A percentile compares a stretch with the other conserved stretches of the same genome.
Evolutionary conservation across 768 basidiomycete genomes (phyloP).

Genomic region (Suillus clintonianus): DNA sequence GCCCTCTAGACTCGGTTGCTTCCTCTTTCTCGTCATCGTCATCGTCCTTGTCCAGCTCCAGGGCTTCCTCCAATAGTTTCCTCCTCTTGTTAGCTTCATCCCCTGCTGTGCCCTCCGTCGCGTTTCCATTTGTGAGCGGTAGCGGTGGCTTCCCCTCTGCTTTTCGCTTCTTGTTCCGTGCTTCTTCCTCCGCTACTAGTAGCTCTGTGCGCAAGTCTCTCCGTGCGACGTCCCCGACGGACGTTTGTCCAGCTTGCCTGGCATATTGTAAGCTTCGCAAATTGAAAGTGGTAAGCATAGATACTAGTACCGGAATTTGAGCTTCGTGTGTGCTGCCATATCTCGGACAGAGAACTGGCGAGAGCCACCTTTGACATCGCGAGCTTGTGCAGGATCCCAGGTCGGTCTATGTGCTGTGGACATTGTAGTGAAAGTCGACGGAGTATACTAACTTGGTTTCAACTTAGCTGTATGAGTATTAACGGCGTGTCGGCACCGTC

Average conservation of each 20-base stretch:
- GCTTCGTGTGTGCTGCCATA: constrained; percentile 94
- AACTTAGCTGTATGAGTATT: neutral
- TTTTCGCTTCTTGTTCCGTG: constrained; percentile 88
- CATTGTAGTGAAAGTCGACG: constrained; percentile 41
- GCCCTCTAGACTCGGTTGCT: constrained; percentile 36
- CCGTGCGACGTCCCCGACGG: constrained; percentile 70
- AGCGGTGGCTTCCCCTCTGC: constrained; percentile 65
- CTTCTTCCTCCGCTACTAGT: constrained; percentile 82
- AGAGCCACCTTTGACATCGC: constrained; percentile 89
- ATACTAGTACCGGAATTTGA: constrained; percentile 82
- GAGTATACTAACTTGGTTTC: neutral
- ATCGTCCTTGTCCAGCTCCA: constrained; percentile 90
- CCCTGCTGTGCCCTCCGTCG: constrained; percentile 42
- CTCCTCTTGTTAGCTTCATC: constrained; percentile 79
- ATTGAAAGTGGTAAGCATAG: neutral
- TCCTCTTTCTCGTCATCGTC: constrained; percentile 51
- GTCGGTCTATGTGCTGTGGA: constrained; percentile 93
- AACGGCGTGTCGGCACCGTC: neutral
- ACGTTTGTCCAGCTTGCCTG: constrained; percentile 91
- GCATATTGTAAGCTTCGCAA: neutral
- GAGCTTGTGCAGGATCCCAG: constrained; percentile 96
- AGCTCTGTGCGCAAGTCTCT: constrained; percentile 85
- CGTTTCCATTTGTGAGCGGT: constrained; percentile 38
- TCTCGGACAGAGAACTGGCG: constrained; percentile 92
- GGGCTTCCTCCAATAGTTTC: constrained; percentile 83